These are phyloP conservation scores for Gynandropsis gynandra DNA, from an alignment of 345 rosid species.

Conservation along the genomic window DNA sequence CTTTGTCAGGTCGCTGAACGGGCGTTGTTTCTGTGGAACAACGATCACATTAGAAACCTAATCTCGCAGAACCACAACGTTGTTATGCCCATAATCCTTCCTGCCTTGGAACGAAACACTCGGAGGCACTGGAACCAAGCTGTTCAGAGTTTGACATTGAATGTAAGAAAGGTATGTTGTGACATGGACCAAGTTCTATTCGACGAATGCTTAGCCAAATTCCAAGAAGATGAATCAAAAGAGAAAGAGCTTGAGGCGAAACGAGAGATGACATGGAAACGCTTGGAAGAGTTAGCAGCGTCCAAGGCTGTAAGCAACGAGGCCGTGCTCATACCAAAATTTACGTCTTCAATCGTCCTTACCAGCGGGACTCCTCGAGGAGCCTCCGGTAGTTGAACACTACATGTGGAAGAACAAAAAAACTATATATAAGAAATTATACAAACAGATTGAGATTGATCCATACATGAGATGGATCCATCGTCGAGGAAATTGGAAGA, in stretches of 20 bases:
- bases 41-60: constrained; percentile 50
- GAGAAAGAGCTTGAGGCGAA: constrained; percentile 37
- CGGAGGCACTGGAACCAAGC: constrained; percentile 56
- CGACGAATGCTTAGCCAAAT: constrained; percentile 57
- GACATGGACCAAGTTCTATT: constrained; percentile 53
- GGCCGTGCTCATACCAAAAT: constrained; percentile 49
- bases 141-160: constrained; percentile 53
- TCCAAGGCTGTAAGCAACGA: constrained; percentile 45
- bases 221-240: constrained; percentile 48
- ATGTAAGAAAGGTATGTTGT: constrained; percentile 47
- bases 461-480: too few species aligned
- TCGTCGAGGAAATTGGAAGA: too few species aligned
- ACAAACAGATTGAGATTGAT: too few species aligned
- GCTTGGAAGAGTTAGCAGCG: constrained; percentile 59
- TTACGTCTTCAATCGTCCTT: constrained; percentile 42
- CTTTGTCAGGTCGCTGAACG: constrained; percentile 52
- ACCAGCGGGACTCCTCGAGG: constrained; percentile 4
- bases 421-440: too few species aligned
- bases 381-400: too few species aligned
- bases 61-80: constrained; percentile 39
- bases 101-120: constrained; percentile 51
- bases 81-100: constrained; percentile 50
- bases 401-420: too few species aligned
- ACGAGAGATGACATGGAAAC: constrained; percentile 55
- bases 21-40: constrained; percentile 55